Evolutionary conservation across 768 basidiomycete species (phyloP).

Genomic region (Phanerochaete sordida): DNA sequence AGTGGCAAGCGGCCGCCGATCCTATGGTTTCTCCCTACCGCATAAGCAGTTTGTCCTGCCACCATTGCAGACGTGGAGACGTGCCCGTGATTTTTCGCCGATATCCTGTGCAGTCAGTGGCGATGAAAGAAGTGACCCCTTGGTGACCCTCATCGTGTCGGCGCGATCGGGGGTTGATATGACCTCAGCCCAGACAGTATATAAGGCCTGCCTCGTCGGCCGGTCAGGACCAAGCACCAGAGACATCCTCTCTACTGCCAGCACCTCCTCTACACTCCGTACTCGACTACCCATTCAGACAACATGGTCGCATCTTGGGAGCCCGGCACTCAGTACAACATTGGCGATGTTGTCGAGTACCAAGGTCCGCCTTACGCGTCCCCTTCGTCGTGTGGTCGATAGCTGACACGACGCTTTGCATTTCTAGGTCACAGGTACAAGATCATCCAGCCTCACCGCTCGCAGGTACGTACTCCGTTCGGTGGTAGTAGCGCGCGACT

Average conservation of each 20-base stretch:
- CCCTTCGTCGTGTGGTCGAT: neutral
- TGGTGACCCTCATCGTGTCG: neutral
- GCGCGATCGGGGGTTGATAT: conserved; percentile 5
- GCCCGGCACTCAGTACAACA: conserved; percentile 58
- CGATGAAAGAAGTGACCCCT: conserved; percentile 7
- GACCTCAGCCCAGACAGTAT: conserved; percentile 3
- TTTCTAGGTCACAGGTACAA: conserved; percentile 53
- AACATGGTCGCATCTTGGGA: conserved; percentile 52
- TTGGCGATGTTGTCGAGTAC: conserved; percentile 51
- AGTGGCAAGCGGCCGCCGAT: neutral
- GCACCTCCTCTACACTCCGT: neutral
- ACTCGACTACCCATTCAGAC: neutral
- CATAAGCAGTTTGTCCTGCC: neutral
- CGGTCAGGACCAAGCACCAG: neutral
- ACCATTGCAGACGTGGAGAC: neutral
- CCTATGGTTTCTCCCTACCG: neutral
- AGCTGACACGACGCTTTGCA: neutral
- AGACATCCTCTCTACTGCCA: neutral
- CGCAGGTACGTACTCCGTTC: conserved; percentile 19
- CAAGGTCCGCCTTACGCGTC: conserved; percentile 35
- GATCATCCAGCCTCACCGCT: conserved; percentile 68
- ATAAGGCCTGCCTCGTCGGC: neutral
- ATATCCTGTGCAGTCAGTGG: neutral
- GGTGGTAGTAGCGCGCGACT: neutral
- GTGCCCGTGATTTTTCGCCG: neutral